phyloP scores from a whole-genome alignment of 176 grass and related monocot species.

The Eremochloa ophiuroides region DNA sequence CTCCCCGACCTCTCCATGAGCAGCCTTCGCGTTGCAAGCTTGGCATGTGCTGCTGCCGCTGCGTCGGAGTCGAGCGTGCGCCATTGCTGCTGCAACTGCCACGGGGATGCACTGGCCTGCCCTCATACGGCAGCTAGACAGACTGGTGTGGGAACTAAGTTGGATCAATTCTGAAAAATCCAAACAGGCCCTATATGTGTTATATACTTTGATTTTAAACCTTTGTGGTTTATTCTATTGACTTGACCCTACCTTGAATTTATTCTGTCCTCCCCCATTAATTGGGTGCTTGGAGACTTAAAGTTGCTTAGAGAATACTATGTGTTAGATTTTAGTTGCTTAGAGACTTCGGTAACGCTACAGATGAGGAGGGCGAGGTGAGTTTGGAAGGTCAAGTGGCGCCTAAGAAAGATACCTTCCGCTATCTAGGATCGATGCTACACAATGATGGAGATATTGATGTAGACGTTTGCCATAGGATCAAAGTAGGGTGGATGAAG shows the following conservation, averaged over 20 bases:
- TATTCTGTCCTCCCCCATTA: not conserved
- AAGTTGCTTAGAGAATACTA: too few relatives aligned
- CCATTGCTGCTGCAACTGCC: not conserved
- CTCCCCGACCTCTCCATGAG: slow-evolving; percentile 14
- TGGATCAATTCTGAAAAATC: not conserved
- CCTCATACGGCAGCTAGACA: not conserved
- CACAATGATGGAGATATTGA: too few relatives aligned
- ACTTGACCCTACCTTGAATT: not conserved
- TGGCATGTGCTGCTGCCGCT: not conserved
- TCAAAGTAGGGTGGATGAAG: too few relatives aligned
- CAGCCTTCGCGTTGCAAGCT: slow-evolving; percentile 29
- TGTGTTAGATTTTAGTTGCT: too few relatives aligned
- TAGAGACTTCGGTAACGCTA: too few relatives aligned
- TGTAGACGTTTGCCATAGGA: too few relatives aligned
- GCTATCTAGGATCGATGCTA: too few relatives aligned
- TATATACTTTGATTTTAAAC: not conserved
- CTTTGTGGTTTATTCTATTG: not conserved
- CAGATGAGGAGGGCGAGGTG: too few relatives aligned
- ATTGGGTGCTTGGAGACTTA: not conserved
- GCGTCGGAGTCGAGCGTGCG: not conserved
- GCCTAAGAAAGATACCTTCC: too few relatives aligned
- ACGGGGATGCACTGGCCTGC: not conserved
- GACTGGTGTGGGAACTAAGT: not conserved
- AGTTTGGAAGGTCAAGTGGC: too few relatives aligned
- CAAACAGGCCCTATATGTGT: not conserved